A percentile compares a stretch with the other conserved stretches of the same genome.
phyloP scores from a whole-genome alignment of 2,329 filamentous ascomycete genomes.

The Ceratocystiopsis brevicomis region DNA sequence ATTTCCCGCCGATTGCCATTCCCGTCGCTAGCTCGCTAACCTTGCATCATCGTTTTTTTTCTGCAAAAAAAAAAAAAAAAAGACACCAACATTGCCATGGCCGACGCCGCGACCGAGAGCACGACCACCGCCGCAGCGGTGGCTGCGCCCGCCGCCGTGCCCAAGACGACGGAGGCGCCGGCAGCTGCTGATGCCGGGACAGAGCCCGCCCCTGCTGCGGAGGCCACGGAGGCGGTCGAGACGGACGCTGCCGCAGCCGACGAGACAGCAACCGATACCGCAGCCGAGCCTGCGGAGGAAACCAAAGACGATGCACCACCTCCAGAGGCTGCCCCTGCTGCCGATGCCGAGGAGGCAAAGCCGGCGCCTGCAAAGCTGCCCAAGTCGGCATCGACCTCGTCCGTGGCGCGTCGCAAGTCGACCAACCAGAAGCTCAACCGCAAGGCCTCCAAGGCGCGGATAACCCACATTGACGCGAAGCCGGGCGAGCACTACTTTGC shows the following conservation, averaged over 20 bases:
- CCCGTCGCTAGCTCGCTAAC: neutral
- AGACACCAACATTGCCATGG: conserved; percentile 3
- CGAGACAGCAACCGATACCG: conserved; percentile 8
- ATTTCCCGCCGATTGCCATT: neutral
- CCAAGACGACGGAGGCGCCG: neutral
- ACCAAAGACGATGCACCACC: conserved; percentile 25
- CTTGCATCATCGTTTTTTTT: neutral
- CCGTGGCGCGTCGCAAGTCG: conserved; percentile 54
- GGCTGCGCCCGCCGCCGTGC: neutral
- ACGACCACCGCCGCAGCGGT: conserved; percentile 1
- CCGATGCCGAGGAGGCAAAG: conserved; percentile 14
- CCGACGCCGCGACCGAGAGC: conserved; percentile 5
- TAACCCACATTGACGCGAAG: conserved; percentile 59
- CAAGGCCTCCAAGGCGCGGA: conserved; percentile 60
- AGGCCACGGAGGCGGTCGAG: neutral
- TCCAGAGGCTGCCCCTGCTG: conserved; percentile 14
- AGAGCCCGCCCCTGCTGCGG: too few species aligned
- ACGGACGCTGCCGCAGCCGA: conserved; percentile 7
- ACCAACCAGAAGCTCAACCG: conserved; percentile 62
- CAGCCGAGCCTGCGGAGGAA: conserved; percentile 10
- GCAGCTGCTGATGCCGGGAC: too few species aligned
- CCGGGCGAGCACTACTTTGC: conserved; percentile 86
- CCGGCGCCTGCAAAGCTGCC: conserved; percentile 16
- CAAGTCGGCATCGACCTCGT: conserved; percentile 10
- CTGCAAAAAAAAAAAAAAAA: neutral